These are phyloP conservation scores for Aspergillus sclerotiicarbonarius DNA, from an alignment of 495 filamentous ascomycete species.

Conservation along the genomic window DNA sequence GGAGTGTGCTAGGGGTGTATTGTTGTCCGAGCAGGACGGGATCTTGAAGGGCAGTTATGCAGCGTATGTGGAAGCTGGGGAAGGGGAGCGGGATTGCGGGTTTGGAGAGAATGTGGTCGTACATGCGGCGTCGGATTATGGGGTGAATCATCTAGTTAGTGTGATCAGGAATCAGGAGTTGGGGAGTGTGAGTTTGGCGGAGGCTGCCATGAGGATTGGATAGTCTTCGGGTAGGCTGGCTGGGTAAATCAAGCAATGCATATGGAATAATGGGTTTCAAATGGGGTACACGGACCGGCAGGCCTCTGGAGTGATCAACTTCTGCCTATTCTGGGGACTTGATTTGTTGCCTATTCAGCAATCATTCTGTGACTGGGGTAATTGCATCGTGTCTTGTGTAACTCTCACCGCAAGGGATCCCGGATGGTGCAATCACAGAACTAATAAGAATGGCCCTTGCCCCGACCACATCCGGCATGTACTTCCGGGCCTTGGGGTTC, in stretches of 20 bases:
- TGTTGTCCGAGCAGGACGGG: slow-evolving; percentile 14
- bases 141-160: slow-evolving; percentile 23
- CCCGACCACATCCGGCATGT: not conserved
- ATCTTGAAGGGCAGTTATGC: slow-evolving; percentile 17
- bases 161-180: slow-evolving; percentile 18
- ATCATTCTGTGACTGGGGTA: no score
- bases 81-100: slow-evolving; percentile 18
- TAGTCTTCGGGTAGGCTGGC: not conserved
- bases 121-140: slow-evolving; percentile 15
- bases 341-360: no score
- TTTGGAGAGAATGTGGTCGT: slow-evolving; percentile 26
- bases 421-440: not conserved
- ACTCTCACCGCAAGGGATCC: not conserved
- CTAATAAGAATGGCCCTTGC: not conserved
- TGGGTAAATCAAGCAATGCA: not conserved
- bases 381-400: not conserved
- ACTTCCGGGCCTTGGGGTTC: not conserved
- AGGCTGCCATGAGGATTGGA: slow-evolving; percentile 13
- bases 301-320: no score
- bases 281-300: no score
- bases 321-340: no score
- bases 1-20: slow-evolving; percentile 14
- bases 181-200: slow-evolving; percentile 17
- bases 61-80: slow-evolving; percentile 18
- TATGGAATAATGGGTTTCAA: not conserved